Percentiles rank a stretch among this genome's conserved stretches.
These are phyloP conservation scores for Tuber indicum DNA, from an alignment of 495 filamentous ascomycete genomes.

Conservation along the genomic window DNA sequence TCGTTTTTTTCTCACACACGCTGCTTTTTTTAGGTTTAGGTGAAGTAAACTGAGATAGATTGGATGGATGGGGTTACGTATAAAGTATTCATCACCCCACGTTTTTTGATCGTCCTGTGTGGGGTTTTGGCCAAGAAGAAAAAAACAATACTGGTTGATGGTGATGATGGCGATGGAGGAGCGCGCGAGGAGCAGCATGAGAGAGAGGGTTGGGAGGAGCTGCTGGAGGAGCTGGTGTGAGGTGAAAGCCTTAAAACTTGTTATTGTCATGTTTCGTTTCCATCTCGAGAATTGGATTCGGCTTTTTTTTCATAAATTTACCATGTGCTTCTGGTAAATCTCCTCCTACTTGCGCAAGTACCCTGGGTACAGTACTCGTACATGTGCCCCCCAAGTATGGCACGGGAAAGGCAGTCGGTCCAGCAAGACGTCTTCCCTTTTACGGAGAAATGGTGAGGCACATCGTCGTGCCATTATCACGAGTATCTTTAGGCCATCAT, in stretches of 20 bases:
- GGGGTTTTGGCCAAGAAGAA: not conserved
- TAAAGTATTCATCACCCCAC: conserved; percentile 4
- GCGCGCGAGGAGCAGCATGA: not conserved
- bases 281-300: not conserved
- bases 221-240: not conserved
- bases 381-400: not conserved
- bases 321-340: not conserved
- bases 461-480: not conserved
- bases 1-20: not conserved
- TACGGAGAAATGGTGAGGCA: not conserved
- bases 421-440: not conserved
- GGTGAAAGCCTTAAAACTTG: not conserved
- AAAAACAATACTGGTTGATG: not conserved
- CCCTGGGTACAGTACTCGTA: not conserved
- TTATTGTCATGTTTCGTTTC: not conserved
- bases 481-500: not conserved
- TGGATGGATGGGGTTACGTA: not conserved
- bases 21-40: conserved; percentile 5
- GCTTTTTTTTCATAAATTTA: not conserved
- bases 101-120: not conserved
- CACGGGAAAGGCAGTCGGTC: not conserved
- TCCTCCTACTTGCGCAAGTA: not conserved
- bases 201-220: not conserved
- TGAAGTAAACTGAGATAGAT: not conserved
- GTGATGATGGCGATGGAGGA: not conserved